These are phyloP conservation scores for Pichia rugopelliculosa DNA, from an alignment of 805 yeast species.

Conservation along the genomic window DNA sequence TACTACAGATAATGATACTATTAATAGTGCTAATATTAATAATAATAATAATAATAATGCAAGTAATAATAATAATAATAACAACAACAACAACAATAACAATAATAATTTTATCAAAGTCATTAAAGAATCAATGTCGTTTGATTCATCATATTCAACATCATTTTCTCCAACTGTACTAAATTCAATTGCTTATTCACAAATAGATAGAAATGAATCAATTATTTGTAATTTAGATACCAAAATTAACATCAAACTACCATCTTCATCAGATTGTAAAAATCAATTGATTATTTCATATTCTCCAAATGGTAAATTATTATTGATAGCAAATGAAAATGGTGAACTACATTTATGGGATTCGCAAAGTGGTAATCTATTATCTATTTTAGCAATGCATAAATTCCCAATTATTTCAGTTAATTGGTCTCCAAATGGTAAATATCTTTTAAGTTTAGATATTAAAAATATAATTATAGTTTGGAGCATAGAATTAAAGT, in stretches of 20 bases:
- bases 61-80: no score
- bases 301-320: slow-evolving; percentile 57
- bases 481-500: slow-evolving; percentile 60
- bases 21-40: neutral
- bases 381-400: slow-evolving; percentile 48
- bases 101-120: slow-evolving; percentile 29
- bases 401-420: slow-evolving; percentile 47
- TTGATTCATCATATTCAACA: slow-evolving; percentile 38
- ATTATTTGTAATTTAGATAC: slow-evolving; percentile 22
- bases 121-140: slow-evolving; percentile 32
- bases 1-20: neutral
- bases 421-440: slow-evolving; percentile 53
- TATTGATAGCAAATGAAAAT: slow-evolving; percentile 56
- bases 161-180: slow-evolving; percentile 51
- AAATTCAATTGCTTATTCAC: slow-evolving; percentile 48
- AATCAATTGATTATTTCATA: slow-evolving; percentile 38
- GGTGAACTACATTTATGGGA: slow-evolving; percentile 78
- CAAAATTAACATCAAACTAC: slow-evolving; percentile 12
- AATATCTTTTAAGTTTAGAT: slow-evolving; percentile 54
- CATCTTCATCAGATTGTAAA: slow-evolving; percentile 19
- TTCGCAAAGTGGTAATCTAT: slow-evolving; percentile 55
- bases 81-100: neutral
- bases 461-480: slow-evolving; percentile 43
- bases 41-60: neutral
- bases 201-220: slow-evolving; percentile 21